phyloP scores from a whole-genome alignment of 2,329 filamentous ascomycete genomes.

The Clarireedia homoeocarpa region DNA sequence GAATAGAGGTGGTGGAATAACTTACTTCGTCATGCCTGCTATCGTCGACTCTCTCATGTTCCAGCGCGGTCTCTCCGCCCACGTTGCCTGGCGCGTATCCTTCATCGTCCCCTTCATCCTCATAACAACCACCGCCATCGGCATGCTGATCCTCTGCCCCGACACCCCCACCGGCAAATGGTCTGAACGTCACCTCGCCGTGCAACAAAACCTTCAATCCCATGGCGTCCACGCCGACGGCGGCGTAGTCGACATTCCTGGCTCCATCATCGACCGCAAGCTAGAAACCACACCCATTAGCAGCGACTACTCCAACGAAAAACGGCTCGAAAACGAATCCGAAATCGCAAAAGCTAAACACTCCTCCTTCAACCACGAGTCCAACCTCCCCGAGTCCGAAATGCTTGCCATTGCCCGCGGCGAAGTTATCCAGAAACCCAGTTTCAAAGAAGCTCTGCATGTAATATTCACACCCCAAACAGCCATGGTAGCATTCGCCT shows the following conservation, averaged over 20 bases:
- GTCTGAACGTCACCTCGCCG: slow-evolving; percentile 52
- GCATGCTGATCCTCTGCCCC: slow-evolving; percentile 64
- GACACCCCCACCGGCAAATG: slow-evolving; percentile 80
- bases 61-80: slow-evolving; percentile 49
- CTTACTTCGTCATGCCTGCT: slow-evolving; percentile 89
- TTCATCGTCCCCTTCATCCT: slow-evolving; percentile 80
- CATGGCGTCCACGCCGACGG: slow-evolving; percentile 35
- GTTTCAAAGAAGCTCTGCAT: slow-evolving; percentile 37
- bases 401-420: slow-evolving; percentile 46
- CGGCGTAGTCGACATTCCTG: slow-evolving; percentile 24
- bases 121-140: slow-evolving; percentile 57
- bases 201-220: slow-evolving; percentile 38
- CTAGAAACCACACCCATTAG: neutral
- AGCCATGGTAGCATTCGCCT: slow-evolving; percentile 46
- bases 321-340: slow-evolving; percentile 38
- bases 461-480: slow-evolving; percentile 48
- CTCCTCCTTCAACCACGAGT: slow-evolving; percentile 32
- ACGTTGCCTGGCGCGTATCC: slow-evolving; percentile 74
- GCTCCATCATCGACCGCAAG: slow-evolving; percentile 20
- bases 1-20: slow-evolving; percentile 66
- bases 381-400: slow-evolving; percentile 39
- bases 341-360: slow-evolving; percentile 37
- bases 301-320: slow-evolving; percentile 27
- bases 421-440: slow-evolving; percentile 48
- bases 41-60: slow-evolving; percentile 70